Conservation (phyloP, 306 rosid genomes). For the Vigna angularis region DNA sequence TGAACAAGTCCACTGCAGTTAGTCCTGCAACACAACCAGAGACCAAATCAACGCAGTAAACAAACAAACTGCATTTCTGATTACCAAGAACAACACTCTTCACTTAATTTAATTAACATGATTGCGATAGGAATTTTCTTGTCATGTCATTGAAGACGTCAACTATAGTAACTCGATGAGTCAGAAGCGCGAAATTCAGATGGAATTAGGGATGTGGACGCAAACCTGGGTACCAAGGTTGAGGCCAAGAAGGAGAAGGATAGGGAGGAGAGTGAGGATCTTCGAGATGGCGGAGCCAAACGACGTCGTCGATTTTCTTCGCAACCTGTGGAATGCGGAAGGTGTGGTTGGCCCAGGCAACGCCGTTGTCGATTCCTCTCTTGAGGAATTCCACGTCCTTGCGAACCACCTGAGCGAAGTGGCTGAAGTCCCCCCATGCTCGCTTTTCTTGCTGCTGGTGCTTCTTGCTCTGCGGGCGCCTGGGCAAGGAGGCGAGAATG, state of each 20-base stretch:
- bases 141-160: not conserved
- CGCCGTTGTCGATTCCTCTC: conserved; percentile 60
- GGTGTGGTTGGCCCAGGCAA: conserved; percentile 72
- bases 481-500: conserved; percentile 21
- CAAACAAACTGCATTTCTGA: not conserved
- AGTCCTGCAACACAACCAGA: conserved; percentile 57
- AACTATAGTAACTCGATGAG: not conserved
- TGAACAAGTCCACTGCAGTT: conserved; percentile 75
- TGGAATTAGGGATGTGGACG: not conserved
- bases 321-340: conserved; percentile 69
- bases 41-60: conserved; percentile 17
- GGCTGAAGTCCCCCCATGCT: conserved; percentile 69
- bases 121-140: not conserved
- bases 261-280: conserved; percentile 64
- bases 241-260: conserved; percentile 70
- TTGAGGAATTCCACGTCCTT: conserved; percentile 79
- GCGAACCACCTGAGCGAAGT: conserved; percentile 63
- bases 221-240: conserved; percentile 82
- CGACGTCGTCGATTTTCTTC: conserved; percentile 64
- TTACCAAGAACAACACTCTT: not conserved
- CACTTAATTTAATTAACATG: not conserved
- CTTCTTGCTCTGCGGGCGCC: conserved; percentile 36
- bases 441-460: conserved; percentile 18
- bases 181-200: not conserved
- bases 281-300: conserved; percentile 87